These are phyloP conservation scores for Trichophyton verrucosum DNA, from an alignment of 2,329 filamentous ascomycete species.

Conservation along the genomic window DNA sequence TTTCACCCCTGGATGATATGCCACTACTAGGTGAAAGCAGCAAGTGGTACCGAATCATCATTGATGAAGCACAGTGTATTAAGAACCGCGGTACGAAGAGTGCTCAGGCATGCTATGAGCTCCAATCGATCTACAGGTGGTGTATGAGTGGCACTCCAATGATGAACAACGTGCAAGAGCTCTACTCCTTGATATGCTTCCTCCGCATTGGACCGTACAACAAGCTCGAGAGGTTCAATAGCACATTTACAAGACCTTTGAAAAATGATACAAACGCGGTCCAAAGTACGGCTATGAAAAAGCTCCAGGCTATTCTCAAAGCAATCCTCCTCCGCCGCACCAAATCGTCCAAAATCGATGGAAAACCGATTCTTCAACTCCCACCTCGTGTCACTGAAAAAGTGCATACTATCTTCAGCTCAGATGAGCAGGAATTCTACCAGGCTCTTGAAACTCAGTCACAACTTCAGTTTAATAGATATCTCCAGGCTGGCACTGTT, in stretches of 20 bases:
- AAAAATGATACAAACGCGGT: constrained; percentile 27
- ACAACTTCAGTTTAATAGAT: constrained; percentile 62
- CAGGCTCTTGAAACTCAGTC: constrained; percentile 52
- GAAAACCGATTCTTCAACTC: constrained; percentile 59
- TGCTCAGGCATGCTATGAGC: constrained; percentile 46
- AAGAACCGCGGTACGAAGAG: constrained; percentile 58
- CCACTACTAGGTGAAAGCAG: constrained; percentile 49
- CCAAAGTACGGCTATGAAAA: constrained; percentile 47
- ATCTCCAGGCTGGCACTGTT: constrained; percentile 55
- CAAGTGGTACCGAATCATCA: constrained; percentile 56
- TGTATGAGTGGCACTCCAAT: constrained; percentile 74
- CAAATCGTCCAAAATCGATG: constrained; percentile 67
- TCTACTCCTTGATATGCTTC: constrained; percentile 67
- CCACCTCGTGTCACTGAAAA: constrained; percentile 52
- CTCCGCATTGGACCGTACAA: constrained; percentile 65
- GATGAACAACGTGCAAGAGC: constrained; percentile 73
- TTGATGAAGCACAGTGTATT: constrained; percentile 71
- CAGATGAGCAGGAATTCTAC: constrained; percentile 56
- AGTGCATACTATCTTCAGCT: constrained; percentile 52
- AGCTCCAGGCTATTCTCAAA: constrained; percentile 63
- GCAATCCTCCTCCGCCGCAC: constrained; percentile 71
- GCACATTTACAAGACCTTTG: constrained; percentile 43
- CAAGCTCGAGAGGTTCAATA: constrained; percentile 49
- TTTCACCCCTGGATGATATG: constrained; percentile 30
- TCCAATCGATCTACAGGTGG: constrained; percentile 53